Evolutionary conservation across 495 filamentous ascomycete genomes (phyloP).

Genomic region (Tuber umbilicatum): DNA sequence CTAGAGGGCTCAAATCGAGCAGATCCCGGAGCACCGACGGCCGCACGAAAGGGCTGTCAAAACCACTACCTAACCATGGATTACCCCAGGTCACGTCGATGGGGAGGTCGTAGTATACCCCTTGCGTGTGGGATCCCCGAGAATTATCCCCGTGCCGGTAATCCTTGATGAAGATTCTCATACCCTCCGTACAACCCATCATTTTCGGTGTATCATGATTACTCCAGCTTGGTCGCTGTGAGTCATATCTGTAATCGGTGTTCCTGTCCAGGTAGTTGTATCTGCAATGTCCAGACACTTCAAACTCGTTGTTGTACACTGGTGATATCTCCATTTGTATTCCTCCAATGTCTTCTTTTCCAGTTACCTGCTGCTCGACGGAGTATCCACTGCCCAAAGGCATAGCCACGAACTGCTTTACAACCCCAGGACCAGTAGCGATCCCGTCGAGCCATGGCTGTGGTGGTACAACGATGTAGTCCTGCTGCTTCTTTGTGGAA

Average conservation of each 20-base stretch:
- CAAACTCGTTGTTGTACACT: constrained; percentile 8
- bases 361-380: constrained; percentile 50
- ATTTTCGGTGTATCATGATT: background rate
- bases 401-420: constrained; percentile 48
- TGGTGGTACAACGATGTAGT: constrained; percentile 48
- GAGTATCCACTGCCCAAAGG: constrained; percentile 47
- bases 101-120: background rate
- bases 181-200: background rate
- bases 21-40: background rate
- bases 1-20: background rate
- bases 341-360: constrained; percentile 46
- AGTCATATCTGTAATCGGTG: background rate
- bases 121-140: background rate
- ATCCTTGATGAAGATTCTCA: background rate
- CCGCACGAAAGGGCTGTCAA: background rate
- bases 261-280: background rate
- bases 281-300: background rate
- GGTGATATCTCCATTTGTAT: constrained; percentile 49
- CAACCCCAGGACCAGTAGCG: constrained; percentile 39
- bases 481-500: constrained; percentile 36
- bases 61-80: background rate
- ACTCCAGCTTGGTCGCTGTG: background rate
- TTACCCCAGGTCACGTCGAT: background rate
- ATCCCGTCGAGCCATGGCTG: constrained; percentile 49
- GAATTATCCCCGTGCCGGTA: background rate